phyloP scores from a whole-genome alignment of 345 rosid genomes.

The Passiflora organensis region DNA sequence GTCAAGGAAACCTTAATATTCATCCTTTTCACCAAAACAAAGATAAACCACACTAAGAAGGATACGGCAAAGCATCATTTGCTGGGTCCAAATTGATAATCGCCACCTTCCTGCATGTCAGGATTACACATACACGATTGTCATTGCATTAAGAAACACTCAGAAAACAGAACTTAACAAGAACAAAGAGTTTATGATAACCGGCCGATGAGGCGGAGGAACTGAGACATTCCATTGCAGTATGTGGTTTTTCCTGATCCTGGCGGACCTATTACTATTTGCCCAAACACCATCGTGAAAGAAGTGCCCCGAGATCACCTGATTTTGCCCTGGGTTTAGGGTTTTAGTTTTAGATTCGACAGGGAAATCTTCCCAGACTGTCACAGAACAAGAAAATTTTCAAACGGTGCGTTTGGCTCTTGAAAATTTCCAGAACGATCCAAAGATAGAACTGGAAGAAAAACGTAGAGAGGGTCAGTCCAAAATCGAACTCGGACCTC shows the following conservation, averaged over 20 bases:
- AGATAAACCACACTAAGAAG: constrained; percentile 7
- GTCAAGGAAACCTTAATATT: constrained; percentile 33
- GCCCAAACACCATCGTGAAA: constrained; percentile 93
- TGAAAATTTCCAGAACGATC: too few species aligned
- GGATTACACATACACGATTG: not conserved
- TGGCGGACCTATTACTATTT: constrained; percentile 92
- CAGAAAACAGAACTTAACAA: too few species aligned
- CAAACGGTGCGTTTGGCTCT: too few species aligned
- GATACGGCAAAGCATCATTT: constrained; percentile 82
- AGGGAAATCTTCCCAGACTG: too few species aligned
- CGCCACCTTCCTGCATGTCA: constrained; percentile 71
- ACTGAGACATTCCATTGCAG: constrained; percentile 98
- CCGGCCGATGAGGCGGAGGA: constrained; percentile 85
- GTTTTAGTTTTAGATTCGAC: too few species aligned
- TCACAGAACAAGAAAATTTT: too few species aligned
- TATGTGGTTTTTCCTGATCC: constrained; percentile 97
- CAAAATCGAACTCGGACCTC: too few species aligned
- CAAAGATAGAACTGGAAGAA: too few species aligned
- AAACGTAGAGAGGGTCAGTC: too few species aligned
- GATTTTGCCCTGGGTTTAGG: too few species aligned
- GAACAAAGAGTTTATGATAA: constrained; percentile 3
- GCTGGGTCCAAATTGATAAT: constrained; percentile 94
- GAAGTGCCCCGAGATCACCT: too few species aligned
- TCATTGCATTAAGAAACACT: not conserved
- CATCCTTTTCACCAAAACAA: not conserved